A percentile compares a stretch with the other conserved stretches of the same genome.
phyloP scores from a whole-genome alignment of 177 flowering plant species.

The Vitis hybrid region DNA sequence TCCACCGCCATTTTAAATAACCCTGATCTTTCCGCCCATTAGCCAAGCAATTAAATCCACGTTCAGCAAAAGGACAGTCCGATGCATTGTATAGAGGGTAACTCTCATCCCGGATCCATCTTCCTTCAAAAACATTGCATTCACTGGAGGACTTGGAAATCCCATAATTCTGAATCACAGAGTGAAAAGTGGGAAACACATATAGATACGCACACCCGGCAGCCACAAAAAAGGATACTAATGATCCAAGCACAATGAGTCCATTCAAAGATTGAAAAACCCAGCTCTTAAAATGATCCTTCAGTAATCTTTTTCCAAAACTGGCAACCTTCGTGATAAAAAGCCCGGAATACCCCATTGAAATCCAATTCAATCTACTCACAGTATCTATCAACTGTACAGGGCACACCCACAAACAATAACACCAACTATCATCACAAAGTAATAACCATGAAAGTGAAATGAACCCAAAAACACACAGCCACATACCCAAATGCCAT shows the following conservation, averaged over 20 bases:
- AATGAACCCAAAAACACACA: neutral
- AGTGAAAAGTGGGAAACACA: constrained; percentile 41
- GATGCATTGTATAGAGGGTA: constrained; percentile 80
- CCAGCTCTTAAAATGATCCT: constrained; percentile 31
- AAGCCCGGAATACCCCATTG: constrained; percentile 8
- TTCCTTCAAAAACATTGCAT: constrained; percentile 72
- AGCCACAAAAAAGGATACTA: constrained; percentile 44
- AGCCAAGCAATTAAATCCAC: constrained; percentile 77
- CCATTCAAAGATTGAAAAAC: constrained; percentile 35
- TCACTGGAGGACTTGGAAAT: constrained; percentile 5
- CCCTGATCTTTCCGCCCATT: constrained; percentile 70
- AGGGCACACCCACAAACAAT: neutral
- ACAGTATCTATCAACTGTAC: constrained; percentile 1
- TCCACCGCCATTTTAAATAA: constrained; percentile 82
- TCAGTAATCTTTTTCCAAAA: constrained; percentile 12
- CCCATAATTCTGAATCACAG: constrained; percentile 21
- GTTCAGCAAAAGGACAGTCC: constrained; percentile 72
- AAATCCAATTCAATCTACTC: constrained; percentile 7
- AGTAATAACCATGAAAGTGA: neutral
- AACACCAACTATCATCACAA: neutral
- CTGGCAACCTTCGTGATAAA: constrained; percentile 7
- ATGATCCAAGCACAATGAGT: constrained; percentile 30
- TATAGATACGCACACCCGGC: constrained; percentile 42
- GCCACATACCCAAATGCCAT: neutral
- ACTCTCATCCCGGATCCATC: constrained; percentile 58